Conservation (phyloP, 805 yeast species). For the Kuraishia piskuri region DNA sequence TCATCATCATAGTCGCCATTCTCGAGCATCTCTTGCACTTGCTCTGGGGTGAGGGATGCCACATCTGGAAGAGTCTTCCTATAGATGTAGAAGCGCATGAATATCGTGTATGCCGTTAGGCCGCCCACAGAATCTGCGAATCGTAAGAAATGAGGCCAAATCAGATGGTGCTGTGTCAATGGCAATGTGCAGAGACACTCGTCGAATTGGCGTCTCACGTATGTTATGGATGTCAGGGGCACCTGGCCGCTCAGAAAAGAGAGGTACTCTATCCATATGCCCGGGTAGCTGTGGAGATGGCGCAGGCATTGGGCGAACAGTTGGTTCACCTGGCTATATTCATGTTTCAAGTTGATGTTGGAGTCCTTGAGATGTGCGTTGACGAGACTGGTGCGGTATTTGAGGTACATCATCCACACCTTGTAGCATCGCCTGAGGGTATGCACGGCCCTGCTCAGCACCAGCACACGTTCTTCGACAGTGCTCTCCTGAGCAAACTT, state of each 20-base stretch:
- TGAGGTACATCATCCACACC: conserved; percentile 46
- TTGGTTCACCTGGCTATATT: conserved; percentile 2
- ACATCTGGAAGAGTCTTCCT: conserved; percentile 4
- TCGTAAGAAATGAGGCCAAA: conserved; percentile 47
- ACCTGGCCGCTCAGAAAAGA: conserved; percentile 27
- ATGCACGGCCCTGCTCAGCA: conserved; percentile 43
- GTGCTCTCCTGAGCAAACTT: conserved; percentile 15
- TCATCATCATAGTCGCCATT: not conserved
- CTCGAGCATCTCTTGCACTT: conserved; percentile 1
- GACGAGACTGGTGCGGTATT: conserved; percentile 23
- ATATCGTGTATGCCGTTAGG: conserved; percentile 23
- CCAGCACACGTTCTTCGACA: conserved; percentile 30
- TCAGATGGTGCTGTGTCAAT: conserved; percentile 40
- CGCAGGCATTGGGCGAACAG: conserved; percentile 41
- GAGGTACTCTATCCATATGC: conserved; percentile 45
- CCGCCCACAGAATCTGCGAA: conserved; percentile 39
- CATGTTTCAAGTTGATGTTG: conserved; percentile 4
- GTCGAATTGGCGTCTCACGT: conserved; percentile 38
- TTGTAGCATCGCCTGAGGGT: conserved; percentile 36
- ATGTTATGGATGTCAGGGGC: conserved; percentile 21
- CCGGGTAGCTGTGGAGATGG: conserved; percentile 33
- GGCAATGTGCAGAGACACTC: conserved; percentile 40
- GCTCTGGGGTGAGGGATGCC: not conserved
- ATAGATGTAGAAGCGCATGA: conserved; percentile 23
- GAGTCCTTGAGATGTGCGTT: not conserved